phyloP scores from a whole-genome alignment of 257 asterid genomes.

The Solanum appendiculatum region DNA sequence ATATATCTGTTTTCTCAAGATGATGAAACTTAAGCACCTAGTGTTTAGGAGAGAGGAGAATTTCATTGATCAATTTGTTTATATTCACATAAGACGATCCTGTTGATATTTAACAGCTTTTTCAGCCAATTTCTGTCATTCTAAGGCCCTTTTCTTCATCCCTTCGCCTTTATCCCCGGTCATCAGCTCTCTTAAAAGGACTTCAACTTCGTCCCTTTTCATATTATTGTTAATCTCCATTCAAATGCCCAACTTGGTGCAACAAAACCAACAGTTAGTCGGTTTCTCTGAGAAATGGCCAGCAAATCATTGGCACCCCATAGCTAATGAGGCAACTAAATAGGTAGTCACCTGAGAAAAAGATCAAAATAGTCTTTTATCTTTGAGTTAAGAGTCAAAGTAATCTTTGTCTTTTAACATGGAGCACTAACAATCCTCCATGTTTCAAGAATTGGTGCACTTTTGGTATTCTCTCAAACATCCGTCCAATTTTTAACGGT shows the following conservation, averaged over 20 bases:
- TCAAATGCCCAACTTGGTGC: conserved; percentile 1
- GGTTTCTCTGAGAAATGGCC: conserved; percentile 11
- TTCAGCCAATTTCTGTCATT: conserved; percentile 5
- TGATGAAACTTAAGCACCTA: background rate
- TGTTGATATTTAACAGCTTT: background rate
- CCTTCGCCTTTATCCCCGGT: background rate
- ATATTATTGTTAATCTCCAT: conserved; percentile 2
- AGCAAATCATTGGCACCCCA: conserved; percentile 16
- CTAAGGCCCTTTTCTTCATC: background rate
- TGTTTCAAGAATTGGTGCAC: too few relatives aligned
- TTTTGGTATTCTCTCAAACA: too few relatives aligned
- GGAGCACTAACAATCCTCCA: too few relatives aligned
- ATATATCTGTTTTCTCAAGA: background rate
- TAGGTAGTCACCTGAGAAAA: too few relatives aligned
- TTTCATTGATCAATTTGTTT: background rate
- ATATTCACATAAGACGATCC: background rate
- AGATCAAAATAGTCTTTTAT: too few relatives aligned
- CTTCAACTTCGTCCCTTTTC: background rate
- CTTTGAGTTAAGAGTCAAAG: conserved; percentile 5
- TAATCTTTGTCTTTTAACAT: too few relatives aligned
- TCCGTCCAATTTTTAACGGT: too few relatives aligned
- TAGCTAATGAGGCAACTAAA: too few relatives aligned
- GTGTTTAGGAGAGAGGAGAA: background rate
- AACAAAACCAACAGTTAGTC: background rate
- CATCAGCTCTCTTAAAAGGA: conserved; percentile 6